Percentiles rank a stretch among this genome's conserved stretches.
phyloP scores from a whole-genome alignment of 164 flowering plant species.

The grape (Vitis vinifera) region DNA sequence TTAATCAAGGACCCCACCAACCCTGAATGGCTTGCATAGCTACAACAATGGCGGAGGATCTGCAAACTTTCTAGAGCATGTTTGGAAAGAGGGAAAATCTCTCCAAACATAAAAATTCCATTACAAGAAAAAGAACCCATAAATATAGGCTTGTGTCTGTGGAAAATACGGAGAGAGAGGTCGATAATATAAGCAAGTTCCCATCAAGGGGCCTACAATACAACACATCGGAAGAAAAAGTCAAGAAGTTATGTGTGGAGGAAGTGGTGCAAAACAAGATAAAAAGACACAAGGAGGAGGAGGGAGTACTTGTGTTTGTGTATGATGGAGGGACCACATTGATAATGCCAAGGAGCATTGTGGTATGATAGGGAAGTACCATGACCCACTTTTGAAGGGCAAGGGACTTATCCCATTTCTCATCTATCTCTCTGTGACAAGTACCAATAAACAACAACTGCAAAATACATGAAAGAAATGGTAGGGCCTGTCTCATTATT shows the following conservation, averaged over 20 bases:
- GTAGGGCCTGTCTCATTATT: neutral
- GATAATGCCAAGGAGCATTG: slow-evolving; percentile 7
- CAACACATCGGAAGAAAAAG: slow-evolving; percentile 9
- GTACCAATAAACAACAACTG: slow-evolving; percentile 13
- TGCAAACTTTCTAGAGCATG: slow-evolving; percentile 1
- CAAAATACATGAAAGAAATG: slow-evolving; percentile 5
- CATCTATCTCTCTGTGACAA: slow-evolving; percentile 6
- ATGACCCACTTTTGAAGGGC: slow-evolving; percentile 9
- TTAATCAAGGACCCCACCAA: slow-evolving; percentile 4
- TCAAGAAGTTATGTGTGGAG: slow-evolving; percentile 19
- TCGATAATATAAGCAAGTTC: slow-evolving; percentile 1
- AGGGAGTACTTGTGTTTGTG: slow-evolving; percentile 8
- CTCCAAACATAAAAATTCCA: neutral
- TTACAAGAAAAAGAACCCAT: slow-evolving; percentile 2
- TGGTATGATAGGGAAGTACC: slow-evolving; percentile 14
- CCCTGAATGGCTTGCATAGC: neutral
- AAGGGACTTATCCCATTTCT: neutral
- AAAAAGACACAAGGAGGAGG: slow-evolving; percentile 4
- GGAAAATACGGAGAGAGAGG: neutral
- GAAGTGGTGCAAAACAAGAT: slow-evolving; percentile 17
- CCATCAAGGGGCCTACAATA: slow-evolving; percentile 16
- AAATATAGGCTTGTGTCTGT: neutral
- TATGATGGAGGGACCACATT: slow-evolving; percentile 21
- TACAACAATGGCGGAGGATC: neutral
- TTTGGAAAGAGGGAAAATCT: neutral